Base-by-base conservation (phyloP, 352 stramenopile genomes). In the Aphanomyces stellatus region DNA sequence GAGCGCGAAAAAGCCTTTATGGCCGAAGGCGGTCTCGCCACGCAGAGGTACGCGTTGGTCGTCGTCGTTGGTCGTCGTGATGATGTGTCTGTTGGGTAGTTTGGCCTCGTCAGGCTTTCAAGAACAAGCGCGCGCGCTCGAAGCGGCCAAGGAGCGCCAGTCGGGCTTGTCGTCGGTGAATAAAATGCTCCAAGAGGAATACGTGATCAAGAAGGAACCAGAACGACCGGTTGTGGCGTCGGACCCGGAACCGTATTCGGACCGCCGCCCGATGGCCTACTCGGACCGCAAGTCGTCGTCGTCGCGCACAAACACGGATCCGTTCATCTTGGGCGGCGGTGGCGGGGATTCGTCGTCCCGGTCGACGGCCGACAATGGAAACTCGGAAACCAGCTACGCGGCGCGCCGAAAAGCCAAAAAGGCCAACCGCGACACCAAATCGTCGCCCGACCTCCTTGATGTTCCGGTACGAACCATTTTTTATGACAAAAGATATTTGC, bases 1-100 rank as follows among this genome's bases (percentile, higher is more conserved):
- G 84, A 92, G 41, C 80, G 86, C 25, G 86, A 95, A 69, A 93
- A 92, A 74, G 72, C 76, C 19, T 90, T 95, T 30, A 78, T 69
- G 40, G 84, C 83, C 4, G 78, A 91, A 66, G 82, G 69, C 37
- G 90, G 83, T 11, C 79, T 94, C 22, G 77, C 78, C 41, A 78
- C 60, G 1, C 41, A 56, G 24, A 67, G 60, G 60, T 67, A 49
- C n/a, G 4, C 4, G 11, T 27, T n/a, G 3, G 37, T 56, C 13
- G 22, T 57, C 19, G 25, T 67, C 4, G 4, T 25, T 13, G n/a
- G n/a, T 79, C 90, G n/a, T 78, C 75, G 22, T 85, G 79, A 6
- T 57, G n/a, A 64, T 22, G 41, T 53, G 7, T 46, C 37, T 24
- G 42, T 24, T 53, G 15, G 74, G 73, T 19, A 85, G 85, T 31